A percentile compares a stretch with the other conserved stretches of the same genome.
Conservation (phyloP, 345 rosid genomes). For the Streptanthus diversifolius region DNA sequence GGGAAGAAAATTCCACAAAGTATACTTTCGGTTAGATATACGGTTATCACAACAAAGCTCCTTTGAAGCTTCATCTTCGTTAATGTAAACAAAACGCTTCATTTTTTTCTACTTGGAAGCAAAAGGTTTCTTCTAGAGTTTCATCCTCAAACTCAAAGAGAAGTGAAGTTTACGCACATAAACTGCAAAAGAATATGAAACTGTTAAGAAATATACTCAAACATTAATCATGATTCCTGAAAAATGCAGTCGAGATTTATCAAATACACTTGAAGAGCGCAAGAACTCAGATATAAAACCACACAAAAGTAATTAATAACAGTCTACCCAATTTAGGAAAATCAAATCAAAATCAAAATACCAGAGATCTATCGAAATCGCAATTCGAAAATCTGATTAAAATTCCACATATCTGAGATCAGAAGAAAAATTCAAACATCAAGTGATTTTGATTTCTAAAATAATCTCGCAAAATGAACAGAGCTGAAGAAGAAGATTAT, state of each 20-base stretch:
- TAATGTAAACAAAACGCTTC: constrained; percentile 90
- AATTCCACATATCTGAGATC: constrained; percentile 4
- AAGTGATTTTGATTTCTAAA: neutral
- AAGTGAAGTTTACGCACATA: neutral
- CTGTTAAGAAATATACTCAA: neutral
- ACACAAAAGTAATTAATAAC: neutral
- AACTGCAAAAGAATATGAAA: neutral
- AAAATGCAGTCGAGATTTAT: too few relatives aligned
- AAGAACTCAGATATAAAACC: neutral
- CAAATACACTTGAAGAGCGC: neutral
- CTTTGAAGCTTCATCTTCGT: constrained; percentile 68
- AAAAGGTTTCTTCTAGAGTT: constrained; percentile 21
- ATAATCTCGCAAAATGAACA: neutral
- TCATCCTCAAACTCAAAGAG: constrained; percentile 25
- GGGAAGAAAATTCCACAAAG: constrained; percentile 78
- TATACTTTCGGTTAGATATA: constrained; percentile 87
- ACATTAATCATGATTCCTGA: too few relatives aligned
- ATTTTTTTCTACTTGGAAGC: constrained; percentile 37
- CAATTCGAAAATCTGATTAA: neutral
- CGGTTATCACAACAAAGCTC: constrained; percentile 80
- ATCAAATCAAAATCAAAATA: neutral
- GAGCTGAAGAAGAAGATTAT: neutral
- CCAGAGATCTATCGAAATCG: neutral
- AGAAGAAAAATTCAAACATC: neutral
- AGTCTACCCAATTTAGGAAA: neutral